Evolutionary conservation across 1,284 basidiomycete genomes (phyloP), one percentile per base, ranked within the genome.

Genomic region (Cronartium quercuum): DNA sequence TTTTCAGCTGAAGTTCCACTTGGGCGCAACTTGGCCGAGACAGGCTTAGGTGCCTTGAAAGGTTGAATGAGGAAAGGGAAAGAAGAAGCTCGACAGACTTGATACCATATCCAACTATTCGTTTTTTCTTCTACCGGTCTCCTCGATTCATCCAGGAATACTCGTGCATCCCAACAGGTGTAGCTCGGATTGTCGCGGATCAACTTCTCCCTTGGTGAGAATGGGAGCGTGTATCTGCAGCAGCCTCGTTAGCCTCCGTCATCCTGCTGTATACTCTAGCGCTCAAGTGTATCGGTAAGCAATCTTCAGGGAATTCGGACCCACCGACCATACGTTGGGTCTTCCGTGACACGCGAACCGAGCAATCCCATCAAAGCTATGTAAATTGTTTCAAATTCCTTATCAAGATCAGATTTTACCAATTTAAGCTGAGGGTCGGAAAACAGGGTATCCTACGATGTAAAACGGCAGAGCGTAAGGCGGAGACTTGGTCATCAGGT

Each of bases 21-120:
- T 29, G 29, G 29, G 29, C 29, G 29, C 29, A 29, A 29, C 29
- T 29, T 29, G 29, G 29, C 29, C 29, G 29, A 29, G 29, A 29
- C 29, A 29, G 29, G 29, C 29, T 29, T 29, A 29, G 29, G 29
- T 29, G 29, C 29, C 29, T 29, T 29, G 29, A 29, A 29, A 29
- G 29, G 29, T 29, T 29, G 29, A 13, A 13, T 61, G 29, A 61
- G 12, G n/a, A 66, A 44, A 10, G 37, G 37, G 18, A 44, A 55
- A 29, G 57, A 61, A 38, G 29, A 21, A 12, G 34, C 3, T 21
- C 29, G 37, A 44, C 58, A 41, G 18, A 74, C 70, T 41, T 74
- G 70, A 29, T 74, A 74, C 62, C 63, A 74, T 44, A 74, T 34
- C 70, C 70, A 74, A n/a, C 57, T 18, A 5, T 37, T 40, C 12